These are phyloP conservation scores for Paramyrothecium roridum DNA, from an alignment of 2,329 filamentous ascomycete genomes.

Conservation along the genomic window DNA sequence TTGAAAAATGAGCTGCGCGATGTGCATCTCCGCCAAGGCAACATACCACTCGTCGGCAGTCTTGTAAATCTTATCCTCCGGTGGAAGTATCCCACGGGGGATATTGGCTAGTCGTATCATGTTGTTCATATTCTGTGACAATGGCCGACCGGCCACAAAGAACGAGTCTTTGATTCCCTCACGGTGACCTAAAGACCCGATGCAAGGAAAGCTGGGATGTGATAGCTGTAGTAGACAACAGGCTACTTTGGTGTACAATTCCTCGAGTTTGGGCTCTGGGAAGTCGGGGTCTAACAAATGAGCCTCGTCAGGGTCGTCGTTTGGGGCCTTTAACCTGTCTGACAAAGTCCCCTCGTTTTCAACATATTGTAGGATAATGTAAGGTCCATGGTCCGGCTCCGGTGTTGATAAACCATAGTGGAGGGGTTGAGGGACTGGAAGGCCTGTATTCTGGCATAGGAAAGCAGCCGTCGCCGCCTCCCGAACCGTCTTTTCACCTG, in stretches of 20 bases:
- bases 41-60: constrained; percentile 30
- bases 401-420: constrained; percentile 8
- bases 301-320: not conserved
- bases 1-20: constrained; percentile 34
- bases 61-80: constrained; percentile 6
- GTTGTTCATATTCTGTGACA: constrained; percentile 40
- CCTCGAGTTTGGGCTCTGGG: not conserved
- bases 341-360: constrained; percentile 19
- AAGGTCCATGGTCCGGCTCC: constrained; percentile 18
- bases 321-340: not conserved
- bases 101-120: constrained; percentile 20
- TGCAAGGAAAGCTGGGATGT: constrained; percentile 24
- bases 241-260: constrained; percentile 3
- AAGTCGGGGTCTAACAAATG: not conserved
- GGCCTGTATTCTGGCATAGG: constrained; percentile 1
- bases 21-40: constrained; percentile 33
- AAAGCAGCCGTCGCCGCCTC: constrained; percentile 9
- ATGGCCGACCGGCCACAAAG: constrained; percentile 25
- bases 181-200: constrained; percentile 31
- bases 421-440: constrained; percentile 5
- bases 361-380: constrained; percentile 21
- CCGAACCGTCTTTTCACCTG: constrained; percentile 8
- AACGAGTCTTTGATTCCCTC: constrained; percentile 12
- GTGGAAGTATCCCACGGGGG: constrained; percentile 12
- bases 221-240: constrained; percentile 31